Evolutionary conservation across 768 basidiomycete genomes (phyloP).

Genomic region (Amyloporia xantha): DNA sequence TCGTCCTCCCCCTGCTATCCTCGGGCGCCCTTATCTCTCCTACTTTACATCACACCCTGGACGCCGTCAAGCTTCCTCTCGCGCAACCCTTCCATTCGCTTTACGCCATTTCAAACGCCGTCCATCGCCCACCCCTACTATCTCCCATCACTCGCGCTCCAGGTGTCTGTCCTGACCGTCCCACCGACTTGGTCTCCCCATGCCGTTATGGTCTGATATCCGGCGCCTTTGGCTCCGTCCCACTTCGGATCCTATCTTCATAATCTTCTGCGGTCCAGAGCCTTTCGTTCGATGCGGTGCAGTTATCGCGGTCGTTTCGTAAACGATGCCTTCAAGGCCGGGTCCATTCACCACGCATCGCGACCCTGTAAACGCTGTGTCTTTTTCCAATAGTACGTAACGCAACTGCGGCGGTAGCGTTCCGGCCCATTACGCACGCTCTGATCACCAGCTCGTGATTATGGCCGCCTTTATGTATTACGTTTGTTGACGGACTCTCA

Average conservation of each 20-base stretch:
- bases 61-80: not conserved
- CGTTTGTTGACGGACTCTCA: too few relatives aligned
- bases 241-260: not conserved
- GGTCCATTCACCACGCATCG: too few relatives aligned
- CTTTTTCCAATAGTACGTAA: not conserved
- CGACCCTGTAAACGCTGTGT: not conserved
- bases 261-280: not conserved
- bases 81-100: not conserved
- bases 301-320: too few relatives aligned
- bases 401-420: too few relatives aligned
- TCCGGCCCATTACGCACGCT: too few relatives aligned
- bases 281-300: not conserved
- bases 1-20: not conserved
- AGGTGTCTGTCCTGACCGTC: not conserved
- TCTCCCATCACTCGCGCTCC: not conserved
- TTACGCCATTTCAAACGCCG: not conserved
- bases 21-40: not conserved
- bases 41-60: not conserved
- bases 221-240: not conserved
- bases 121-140: not conserved
- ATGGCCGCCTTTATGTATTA: too few relatives aligned
- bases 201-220: not conserved
- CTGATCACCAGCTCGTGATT: too few relatives aligned
- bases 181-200: not conserved
- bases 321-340: too few relatives aligned